Evolutionary conservation across 139 green algal genomes (phyloP), one percentile per base, ranked within the genome.

Genomic region (Coelastrella sp.): DNA sequence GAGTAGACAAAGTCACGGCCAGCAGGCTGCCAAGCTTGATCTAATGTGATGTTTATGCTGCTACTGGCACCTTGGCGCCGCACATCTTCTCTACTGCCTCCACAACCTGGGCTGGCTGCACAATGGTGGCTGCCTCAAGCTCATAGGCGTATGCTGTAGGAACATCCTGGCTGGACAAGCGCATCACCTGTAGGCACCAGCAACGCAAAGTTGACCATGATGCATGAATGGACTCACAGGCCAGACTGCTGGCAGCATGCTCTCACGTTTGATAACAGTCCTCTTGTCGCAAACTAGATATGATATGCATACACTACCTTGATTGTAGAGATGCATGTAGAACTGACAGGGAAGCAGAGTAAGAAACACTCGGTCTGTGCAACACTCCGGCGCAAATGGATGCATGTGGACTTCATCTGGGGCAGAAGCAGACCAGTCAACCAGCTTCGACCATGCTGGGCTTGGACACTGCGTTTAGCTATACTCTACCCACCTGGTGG

Each of bases 101-200:
- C 19, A 94, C 87, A 7, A 99, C 96, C 79, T 98, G 89, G 74
- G 92, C 89, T 17, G 92, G 90, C 89, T 99, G 96, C 85, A 99
- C 96, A 78, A 98, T 98, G 66, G 96, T 98, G 41, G 95, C 94
- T 9, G 94, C 94, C 91, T 98, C 96, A 69, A 98, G 91, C 90
- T 98, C 95, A 77, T 95, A 96, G 0, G 96, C 96, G 80, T 98
- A 98, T 0, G 95, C 93, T 63, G 96, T 98, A 59, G 96, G 96
- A 83, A 98, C 96, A 84, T 98, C 96, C 92, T 98, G 95, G 48
- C 90, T 95, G 63, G 88, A 94, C 35, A 98, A 89, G 45, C 94
- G 83, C 41, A 97, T 88, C 27, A 98, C 92, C 81, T 95, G 92
- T 73, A 87, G 21, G 32, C n/a, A 69, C n/a, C 62, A 69, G 27